phyloP scores from a whole-genome alignment of 768 basidiomycete genomes.

The Tylopilus rubrobrunneus region DNA sequence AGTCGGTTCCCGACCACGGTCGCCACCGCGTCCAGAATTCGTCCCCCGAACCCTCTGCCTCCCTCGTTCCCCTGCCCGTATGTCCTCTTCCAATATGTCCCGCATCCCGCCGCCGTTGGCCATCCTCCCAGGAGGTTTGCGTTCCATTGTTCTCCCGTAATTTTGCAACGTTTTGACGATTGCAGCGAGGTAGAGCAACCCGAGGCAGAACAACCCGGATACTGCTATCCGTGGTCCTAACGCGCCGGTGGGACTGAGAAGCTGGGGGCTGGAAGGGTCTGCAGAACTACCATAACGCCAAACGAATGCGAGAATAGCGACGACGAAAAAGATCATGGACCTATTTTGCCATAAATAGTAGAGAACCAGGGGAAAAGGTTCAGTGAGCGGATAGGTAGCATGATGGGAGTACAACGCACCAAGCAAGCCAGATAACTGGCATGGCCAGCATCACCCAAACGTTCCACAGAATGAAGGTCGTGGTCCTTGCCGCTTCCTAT shows the following conservation, averaged over 20 bases:
- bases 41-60: slow-evolving; percentile 3
- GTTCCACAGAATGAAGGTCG: slow-evolving; percentile 54
- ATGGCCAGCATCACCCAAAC: slow-evolving; percentile 66
- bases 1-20: neutral
- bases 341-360: slow-evolving; percentile 24
- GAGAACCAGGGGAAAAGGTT: no score
- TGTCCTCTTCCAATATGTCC: neutral
- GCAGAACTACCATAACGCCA: slow-evolving; percentile 56
- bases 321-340: slow-evolving; percentile 66
- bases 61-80: neutral
- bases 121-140: neutral
- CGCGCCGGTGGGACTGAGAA: slow-evolving; percentile 36
- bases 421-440: slow-evolving; percentile 69
- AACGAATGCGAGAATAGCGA: slow-evolving; percentile 60
- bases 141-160: slow-evolving; percentile 40
- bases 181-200: slow-evolving; percentile 56
- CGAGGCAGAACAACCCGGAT: slow-evolving; percentile 51
- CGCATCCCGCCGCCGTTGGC: neutral
- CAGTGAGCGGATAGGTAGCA: neutral
- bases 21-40: neutral
- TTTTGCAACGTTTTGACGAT: slow-evolving; percentile 60
- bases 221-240: slow-evolving; percentile 54
- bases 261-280: slow-evolving; percentile 34
- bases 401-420: slow-evolving; percentile 34
- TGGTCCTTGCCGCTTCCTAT: slow-evolving; percentile 56